Conservation (phyloP, 177 flowering plant species). For the Telopea speciosissima region DNA sequence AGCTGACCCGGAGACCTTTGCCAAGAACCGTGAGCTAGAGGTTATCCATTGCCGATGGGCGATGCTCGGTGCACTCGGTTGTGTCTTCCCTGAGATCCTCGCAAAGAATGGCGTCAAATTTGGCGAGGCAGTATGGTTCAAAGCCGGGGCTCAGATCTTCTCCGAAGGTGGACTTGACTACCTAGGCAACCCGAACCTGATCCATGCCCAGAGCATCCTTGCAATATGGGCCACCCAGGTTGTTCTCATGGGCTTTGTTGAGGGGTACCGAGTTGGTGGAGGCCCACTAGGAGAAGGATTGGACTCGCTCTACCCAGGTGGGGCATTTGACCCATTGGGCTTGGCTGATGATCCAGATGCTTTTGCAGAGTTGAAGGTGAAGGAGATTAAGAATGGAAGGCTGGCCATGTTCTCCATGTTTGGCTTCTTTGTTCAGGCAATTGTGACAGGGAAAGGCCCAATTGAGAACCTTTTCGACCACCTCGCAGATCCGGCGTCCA, state of each 20-base stretch:
- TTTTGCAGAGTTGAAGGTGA: slow-evolving; percentile 1
- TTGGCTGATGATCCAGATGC: slow-evolving; percentile 1
- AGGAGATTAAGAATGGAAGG: background rate
- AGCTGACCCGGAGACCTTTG: slow-evolving; percentile 35
- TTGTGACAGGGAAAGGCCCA: slow-evolving; percentile 5
- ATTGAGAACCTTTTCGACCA: slow-evolving; percentile 8
- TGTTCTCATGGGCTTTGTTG: slow-evolving; percentile 18
- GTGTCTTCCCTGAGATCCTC: slow-evolving; percentile 34
- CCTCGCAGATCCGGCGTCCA: slow-evolving; percentile 3
- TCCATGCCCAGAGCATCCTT: slow-evolving; percentile 38
- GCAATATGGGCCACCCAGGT: slow-evolving; percentile 27
- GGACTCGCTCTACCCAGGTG: slow-evolving; percentile 17
- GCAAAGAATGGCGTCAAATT: slow-evolving; percentile 30
- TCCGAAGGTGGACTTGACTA: slow-evolving; percentile 36
- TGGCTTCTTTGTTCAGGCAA: background rate
- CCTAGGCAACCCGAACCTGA: slow-evolving; percentile 30
- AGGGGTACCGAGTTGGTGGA: slow-evolving; percentile 19
- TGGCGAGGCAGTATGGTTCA: slow-evolving; percentile 16
- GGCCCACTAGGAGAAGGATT: slow-evolving; percentile 19
- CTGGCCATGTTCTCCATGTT: slow-evolving; percentile 1
- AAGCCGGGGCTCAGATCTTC: slow-evolving; percentile 36
- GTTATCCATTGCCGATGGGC: slow-evolving; percentile 36
- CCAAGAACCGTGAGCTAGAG: slow-evolving; percentile 36
- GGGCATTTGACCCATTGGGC: slow-evolving; percentile 8
- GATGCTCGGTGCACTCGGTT: slow-evolving; percentile 36